A percentile compares a stretch with the other conserved stretches of the same genome.
phyloP scores from a whole-genome alignment of 345 rosid species.

The Microthlaspi erraticum region DNA sequence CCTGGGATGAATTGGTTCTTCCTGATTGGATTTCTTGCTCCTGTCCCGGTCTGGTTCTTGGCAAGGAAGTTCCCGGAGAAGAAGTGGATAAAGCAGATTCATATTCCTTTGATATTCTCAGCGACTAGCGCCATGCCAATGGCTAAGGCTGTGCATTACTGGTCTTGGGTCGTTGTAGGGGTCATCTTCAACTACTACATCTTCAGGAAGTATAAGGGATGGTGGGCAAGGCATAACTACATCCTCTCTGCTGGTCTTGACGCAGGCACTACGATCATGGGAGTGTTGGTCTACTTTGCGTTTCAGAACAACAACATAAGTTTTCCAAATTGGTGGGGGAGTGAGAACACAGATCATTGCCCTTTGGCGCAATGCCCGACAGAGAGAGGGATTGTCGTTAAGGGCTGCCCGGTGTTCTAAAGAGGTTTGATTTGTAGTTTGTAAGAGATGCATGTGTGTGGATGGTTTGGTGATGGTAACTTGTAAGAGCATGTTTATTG shows the following conservation, averaged over 20 bases:
- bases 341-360: constrained; percentile 58
- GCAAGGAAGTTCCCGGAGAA: constrained; percentile 60
- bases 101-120: constrained; percentile 63
- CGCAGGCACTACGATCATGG: constrained; percentile 82
- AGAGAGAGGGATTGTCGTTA: constrained; percentile 55
- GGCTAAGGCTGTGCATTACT: constrained; percentile 65
- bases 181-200: constrained; percentile 65
- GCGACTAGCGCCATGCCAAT: constrained; percentile 51
- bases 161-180: constrained; percentile 67
- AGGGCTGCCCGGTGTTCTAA: constrained; percentile 63
- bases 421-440: constrained; percentile 2
- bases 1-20: constrained; percentile 76
- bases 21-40: constrained; percentile 72
- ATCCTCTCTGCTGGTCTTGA: constrained; percentile 78
- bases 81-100: constrained; percentile 61
- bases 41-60: constrained; percentile 64
- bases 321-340: constrained; percentile 80
- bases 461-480: too few species aligned
- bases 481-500: too few species aligned
- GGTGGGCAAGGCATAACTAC: constrained; percentile 82
- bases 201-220: constrained; percentile 58
- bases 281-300: constrained; percentile 55
- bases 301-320: constrained; percentile 56
- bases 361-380: constrained; percentile 68
- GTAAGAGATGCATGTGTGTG: too few species aligned